Conservation (phyloP, 2,329 filamentous ascomycete genomes). For the Helicocarpus griseus region DNA sequence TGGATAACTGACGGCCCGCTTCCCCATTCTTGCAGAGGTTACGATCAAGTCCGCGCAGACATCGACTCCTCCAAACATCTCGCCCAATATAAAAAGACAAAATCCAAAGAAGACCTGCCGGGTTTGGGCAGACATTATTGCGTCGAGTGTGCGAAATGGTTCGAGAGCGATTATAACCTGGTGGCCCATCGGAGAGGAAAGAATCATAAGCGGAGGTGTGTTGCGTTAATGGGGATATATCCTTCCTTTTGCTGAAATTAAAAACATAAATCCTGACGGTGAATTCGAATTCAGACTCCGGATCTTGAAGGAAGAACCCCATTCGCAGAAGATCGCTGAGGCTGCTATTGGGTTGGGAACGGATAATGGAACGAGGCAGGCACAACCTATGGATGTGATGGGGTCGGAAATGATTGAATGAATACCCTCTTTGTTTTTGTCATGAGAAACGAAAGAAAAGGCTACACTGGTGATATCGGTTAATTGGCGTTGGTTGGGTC, state of each 20-base stretch:
- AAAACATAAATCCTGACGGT: too few relatives aligned
- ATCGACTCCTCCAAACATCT: slow-evolving; percentile 71
- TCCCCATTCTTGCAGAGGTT: slow-evolving; percentile 57
- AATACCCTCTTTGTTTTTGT: neutral
- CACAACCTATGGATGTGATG: slow-evolving; percentile 30
- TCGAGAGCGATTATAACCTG: slow-evolving; percentile 72
- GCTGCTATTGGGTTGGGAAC: slow-evolving; percentile 63
- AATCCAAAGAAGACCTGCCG: slow-evolving; percentile 77
- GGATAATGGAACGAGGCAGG: slow-evolving; percentile 51
- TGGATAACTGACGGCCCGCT: slow-evolving; percentile 41
- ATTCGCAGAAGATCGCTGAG: slow-evolving; percentile 77
- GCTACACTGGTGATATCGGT: too few relatives aligned
- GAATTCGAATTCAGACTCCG: slow-evolving; percentile 53
- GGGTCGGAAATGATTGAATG: slow-evolving; percentile 8
- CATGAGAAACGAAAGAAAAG: neutral
- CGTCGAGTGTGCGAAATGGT: slow-evolving; percentile 91
- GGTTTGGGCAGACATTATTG: slow-evolving; percentile 82
- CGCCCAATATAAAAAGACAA: slow-evolving; percentile 64
- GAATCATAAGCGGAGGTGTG: slow-evolving; percentile 80
- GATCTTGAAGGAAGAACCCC: slow-evolving; percentile 71
- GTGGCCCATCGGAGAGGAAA: slow-evolving; percentile 72
- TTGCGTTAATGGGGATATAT: too few relatives aligned
- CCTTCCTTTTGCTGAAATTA: too few relatives aligned
- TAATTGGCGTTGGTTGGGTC: too few relatives aligned
- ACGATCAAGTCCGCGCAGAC: slow-evolving; percentile 87